Evolutionary conservation across 257 asterid genomes (phyloP).

Genomic region (Solanum arcanum): DNA sequence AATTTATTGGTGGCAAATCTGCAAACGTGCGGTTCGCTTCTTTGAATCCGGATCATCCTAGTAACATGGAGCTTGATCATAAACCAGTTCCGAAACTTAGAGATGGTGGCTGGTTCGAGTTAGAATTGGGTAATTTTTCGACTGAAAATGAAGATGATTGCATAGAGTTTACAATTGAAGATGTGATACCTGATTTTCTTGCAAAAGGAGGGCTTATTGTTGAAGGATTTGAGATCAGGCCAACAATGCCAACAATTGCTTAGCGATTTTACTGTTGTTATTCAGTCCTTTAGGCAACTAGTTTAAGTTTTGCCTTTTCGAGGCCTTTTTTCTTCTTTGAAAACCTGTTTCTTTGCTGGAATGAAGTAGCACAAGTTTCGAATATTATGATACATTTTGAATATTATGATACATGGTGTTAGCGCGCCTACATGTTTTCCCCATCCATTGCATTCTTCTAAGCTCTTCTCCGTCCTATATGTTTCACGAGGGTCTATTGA

Average conservation of each 20-base stretch:
- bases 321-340: neutral
- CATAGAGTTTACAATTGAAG: neutral
- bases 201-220: neutral
- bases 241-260: neutral
- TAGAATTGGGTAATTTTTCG: neutral
- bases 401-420: neutral
- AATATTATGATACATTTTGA: neutral
- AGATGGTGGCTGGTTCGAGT: neutral
- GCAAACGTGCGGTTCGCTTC: neutral
- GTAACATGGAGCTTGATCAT: neutral
- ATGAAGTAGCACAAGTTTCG: neutral
- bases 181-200: neutral
- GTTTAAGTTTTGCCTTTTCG: neutral
- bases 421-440: too few species aligned
- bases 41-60: neutral
- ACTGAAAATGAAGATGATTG: neutral
- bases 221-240: neutral
- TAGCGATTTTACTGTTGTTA: neutral
- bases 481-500: too few species aligned
- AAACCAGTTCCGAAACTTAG: neutral
- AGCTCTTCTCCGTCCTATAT: too few species aligned
- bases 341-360: neutral
- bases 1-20: neutral
- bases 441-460: too few species aligned
- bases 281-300: neutral